Base-by-base conservation (phyloP, 495 filamentous ascomycete species). In the Hypoxylon fragiforme region DNA sequence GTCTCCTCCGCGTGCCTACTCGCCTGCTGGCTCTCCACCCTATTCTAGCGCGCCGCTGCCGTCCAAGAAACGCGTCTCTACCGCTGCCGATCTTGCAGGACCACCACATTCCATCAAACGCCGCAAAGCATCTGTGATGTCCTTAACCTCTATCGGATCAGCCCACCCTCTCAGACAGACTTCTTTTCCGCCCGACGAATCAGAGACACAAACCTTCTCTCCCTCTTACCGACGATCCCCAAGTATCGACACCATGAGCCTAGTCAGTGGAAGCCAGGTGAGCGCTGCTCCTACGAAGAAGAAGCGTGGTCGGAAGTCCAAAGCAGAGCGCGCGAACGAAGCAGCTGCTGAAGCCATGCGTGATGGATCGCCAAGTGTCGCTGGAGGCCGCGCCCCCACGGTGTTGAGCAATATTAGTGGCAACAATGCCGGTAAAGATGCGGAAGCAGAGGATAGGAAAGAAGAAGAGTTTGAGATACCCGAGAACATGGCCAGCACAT, bases 111-210 rank as follows among this genome's bases (percentile, higher is more conserved):
- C 73, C 8, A 67, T 78, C 14, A 88, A 87, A 60, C 83, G 86
- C 32, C 83, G 86, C 46, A 88, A 88, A 62, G 73, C 81, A n/a
- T 83, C 81, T 8, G 70, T 75, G 38, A 71, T 78, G 50, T 84
- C 81, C 8, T 59, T 71, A 30, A 47, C 67, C n/a, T 74, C 71
- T 21, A 65, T 66, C 15, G 70, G 69, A 26, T 82, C 83, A 13
- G 76, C 78, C 6, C 90, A 95, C 67, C 89, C 88, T 7, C 85
- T 96, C 14, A 88, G 91, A 21, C 90, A 95, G 63, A 94, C 91
- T 40, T 92, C 91, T 0, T 96, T 95, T 69, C 87, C 90, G 0
- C 88, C 82, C 3, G 74, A 80, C 40, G 77, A 80, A 55, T 60
- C 66, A 0, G 65, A 78, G 24, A 69, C 76, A 38, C 65, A 60